Evolutionary conservation across 2,329 filamentous ascomycete species (phyloP), one percentile per base, ranked within the genome.

Genomic region (Ophiostoma sp.): DNA sequence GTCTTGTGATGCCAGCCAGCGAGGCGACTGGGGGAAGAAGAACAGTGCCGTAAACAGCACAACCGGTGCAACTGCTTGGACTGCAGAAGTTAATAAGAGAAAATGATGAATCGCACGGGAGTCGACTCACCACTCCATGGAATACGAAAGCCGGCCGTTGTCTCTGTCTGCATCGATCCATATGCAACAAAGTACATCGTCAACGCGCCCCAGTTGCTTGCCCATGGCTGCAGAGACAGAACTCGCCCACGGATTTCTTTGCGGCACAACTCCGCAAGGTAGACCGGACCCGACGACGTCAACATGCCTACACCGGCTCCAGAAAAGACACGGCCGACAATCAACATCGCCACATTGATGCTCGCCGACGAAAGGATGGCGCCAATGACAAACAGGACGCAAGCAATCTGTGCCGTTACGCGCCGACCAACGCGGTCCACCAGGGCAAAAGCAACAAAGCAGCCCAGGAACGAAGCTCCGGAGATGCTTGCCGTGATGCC

Each of bases 271-370:
- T 93, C 91, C 39, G 89, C 88, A 69, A 92, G 88, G 80, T 92
- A 93, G 73, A 92, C 90, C 0, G 90, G 90, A 1, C 92, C 91
- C 78, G 93, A 90, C 33, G 91, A 90, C 25, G 90, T 92, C 80
- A 88, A 90, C 79, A 93, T 92, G 76, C 91, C 92, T 74, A 93
- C 91, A 63, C 88, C 88, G 75, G 93, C 79, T 74, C 91, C 91
- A 81, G 92, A 92, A 82, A 94, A 88, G 79, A 92, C 80, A 77
- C 91, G 91, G 66, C 91, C 91, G 28, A 87, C 89, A 33, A 91
- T 87, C 22, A 94, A 84, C 91, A 86, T 86, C 36, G 82, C 59
- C 70, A 86, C 84, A 77, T 85, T 84, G 59, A 64, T 17, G 4
- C 59, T 64, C 3, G 59, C 59, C 17, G 59, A 39, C 5, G 33